phyloP scores from a whole-genome alignment of 2,329 filamentous ascomycete genomes.

The Didymella lethalis region DNA sequence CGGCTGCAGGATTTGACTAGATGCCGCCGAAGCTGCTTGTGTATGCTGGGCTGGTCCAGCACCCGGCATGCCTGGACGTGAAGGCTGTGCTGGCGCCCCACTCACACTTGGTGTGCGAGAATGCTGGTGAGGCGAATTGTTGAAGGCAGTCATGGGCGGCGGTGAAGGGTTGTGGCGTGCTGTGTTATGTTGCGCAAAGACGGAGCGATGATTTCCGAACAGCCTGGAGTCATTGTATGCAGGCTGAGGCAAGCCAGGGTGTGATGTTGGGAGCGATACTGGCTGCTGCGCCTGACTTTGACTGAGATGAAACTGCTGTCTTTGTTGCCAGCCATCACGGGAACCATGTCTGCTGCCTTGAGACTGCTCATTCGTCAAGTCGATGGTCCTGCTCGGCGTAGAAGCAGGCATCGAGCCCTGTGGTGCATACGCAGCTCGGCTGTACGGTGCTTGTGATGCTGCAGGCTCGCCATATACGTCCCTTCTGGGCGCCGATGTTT shows the following conservation, averaged over 20 bases:
- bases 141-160: constrained; percentile 41
- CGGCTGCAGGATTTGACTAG: constrained; percentile 45
- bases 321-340: constrained; percentile 43
- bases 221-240: constrained; percentile 32
- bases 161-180: constrained; percentile 46
- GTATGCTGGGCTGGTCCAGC: constrained; percentile 32
- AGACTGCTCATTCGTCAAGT: constrained; percentile 43
- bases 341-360: constrained; percentile 27
- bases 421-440: constrained; percentile 38
- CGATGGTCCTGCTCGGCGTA: constrained; percentile 38
- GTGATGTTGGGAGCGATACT: constrained; percentile 38
- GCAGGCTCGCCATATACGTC: constrained; percentile 37
- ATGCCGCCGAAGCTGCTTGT: constrained; percentile 28
- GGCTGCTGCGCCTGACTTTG: constrained; percentile 41
- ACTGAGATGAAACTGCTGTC: constrained; percentile 37
- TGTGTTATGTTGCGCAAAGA: constrained; percentile 46
- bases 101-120: constrained; percentile 48
- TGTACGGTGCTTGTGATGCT: constrained; percentile 37
- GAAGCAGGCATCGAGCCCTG: constrained; percentile 36
- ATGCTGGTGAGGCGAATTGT: constrained; percentile 46
- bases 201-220: constrained; percentile 40
- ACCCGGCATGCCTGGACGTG: constrained; percentile 37
- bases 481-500: constrained; percentile 36
- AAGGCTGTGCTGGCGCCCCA: constrained; percentile 34
- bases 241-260: constrained; percentile 38